Percentiles rank a stretch among this genome's conserved stretches.
Evolutionary conservation across 495 filamentous ascomycete species (phyloP).

Genomic region (Trichoderma orchidacearum): DNA sequence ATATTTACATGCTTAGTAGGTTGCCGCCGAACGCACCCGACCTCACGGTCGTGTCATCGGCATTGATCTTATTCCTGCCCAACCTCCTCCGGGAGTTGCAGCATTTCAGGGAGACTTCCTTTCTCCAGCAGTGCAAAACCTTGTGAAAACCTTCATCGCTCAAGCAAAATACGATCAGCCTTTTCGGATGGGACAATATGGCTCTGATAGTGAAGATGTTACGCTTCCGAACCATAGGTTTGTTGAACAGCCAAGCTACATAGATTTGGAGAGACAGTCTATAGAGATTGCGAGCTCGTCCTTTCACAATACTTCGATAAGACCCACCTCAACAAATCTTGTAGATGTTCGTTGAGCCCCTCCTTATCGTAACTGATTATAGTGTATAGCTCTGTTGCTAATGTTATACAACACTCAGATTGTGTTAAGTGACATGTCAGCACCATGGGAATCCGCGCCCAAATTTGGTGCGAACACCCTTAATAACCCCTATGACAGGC

Average conservation of each 20-base stretch:
- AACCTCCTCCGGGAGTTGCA: constrained; percentile 77
- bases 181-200: neutral
- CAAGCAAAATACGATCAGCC: constrained; percentile 36
- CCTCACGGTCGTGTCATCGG: constrained; percentile 73
- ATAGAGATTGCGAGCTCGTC: constrained; percentile 3
- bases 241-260: constrained; percentile 31
- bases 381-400: neutral
- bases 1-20: constrained; percentile 28
- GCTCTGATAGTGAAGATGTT: constrained; percentile 9
- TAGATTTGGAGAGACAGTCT: constrained; percentile 34
- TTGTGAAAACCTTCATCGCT: constrained; percentile 60
- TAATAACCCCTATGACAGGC: constrained; percentile 87
- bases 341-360: constrained; percentile 4
- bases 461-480: constrained; percentile 73
- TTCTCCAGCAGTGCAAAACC: constrained; percentile 48
- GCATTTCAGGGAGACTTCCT: constrained; percentile 93
- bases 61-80: constrained; percentile 84
- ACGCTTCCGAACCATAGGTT: constrained; percentile 3
- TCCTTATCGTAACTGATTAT: neutral
- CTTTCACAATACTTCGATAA: neutral
- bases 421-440: constrained; percentile 97
- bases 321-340: constrained; percentile 2
- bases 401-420: constrained; percentile 25
- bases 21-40: constrained; percentile 64
- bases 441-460: constrained; percentile 72